Evolutionary conservation across 805 yeast species (phyloP).

Genomic region (Metschnikowia cerradonensis): DNA sequence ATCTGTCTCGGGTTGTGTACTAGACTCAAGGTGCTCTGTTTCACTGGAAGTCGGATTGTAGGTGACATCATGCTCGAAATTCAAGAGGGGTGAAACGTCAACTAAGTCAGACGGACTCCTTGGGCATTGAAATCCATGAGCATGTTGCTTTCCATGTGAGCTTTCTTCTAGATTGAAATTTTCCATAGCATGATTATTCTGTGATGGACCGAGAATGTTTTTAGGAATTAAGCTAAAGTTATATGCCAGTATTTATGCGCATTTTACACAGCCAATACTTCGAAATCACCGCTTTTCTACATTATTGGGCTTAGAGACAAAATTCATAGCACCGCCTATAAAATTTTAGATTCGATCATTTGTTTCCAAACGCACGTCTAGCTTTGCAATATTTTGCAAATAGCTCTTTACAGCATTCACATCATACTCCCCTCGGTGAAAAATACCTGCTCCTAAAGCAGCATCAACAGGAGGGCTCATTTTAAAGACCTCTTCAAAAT

Average conservation of each 20-base stretch:
- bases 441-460: slow-evolving; percentile 98
- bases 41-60: neutral
- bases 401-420: slow-evolving; percentile 78
- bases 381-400: slow-evolving; percentile 49
- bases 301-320: neutral
- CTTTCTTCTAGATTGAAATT: neutral
- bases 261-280: neutral
- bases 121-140: neutral
- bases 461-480: slow-evolving; percentile 82
- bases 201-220: neutral
- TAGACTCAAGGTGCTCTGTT: neutral
- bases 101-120: neutral
- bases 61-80: neutral
- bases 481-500: slow-evolving; percentile 82
- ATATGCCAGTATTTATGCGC: neutral
- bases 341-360: neutral
- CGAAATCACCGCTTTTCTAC: neutral
- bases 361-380: slow-evolving; percentile 70
- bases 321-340: too few relatives aligned
- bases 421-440: slow-evolving; percentile 90
- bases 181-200: slow-evolving; percentile 1
- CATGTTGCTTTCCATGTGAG: neutral
- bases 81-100: neutral
- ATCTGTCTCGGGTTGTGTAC: neutral
- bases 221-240: neutral